Percentiles rank a stretch among this genome's conserved stretches.
phyloP scores from a whole-genome alignment of 768 basidiomycete genomes.

The Tricholoma bakamatsutake region DNA sequence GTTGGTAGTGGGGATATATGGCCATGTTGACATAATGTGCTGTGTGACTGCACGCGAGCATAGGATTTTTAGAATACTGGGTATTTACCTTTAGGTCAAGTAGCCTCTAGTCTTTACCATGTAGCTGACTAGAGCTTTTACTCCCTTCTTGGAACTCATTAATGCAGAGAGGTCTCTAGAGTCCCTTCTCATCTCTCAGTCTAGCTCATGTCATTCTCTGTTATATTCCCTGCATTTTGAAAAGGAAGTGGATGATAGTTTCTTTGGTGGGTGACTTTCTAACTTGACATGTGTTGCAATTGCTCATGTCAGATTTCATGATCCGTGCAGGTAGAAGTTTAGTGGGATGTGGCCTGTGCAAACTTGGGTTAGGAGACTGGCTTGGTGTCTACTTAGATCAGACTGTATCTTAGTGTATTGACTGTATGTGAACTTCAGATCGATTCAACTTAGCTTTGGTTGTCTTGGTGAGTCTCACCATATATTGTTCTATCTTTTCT shows the following conservation, averaged over 20 bases:
- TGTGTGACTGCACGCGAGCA: no score
- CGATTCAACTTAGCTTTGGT: background rate
- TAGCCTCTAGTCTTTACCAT: no score
- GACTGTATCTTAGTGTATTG: no score
- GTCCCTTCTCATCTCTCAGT: background rate
- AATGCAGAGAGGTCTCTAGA: background rate
- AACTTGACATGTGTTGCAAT: background rate
- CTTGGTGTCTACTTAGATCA: background rate
- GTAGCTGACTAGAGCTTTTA: no score
- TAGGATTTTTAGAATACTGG: no score
- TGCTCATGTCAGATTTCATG: background rate
- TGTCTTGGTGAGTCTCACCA: no score
- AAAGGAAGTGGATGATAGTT: background rate
- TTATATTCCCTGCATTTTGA: background rate
- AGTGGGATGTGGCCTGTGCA: background rate
- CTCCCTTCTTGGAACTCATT: background rate
- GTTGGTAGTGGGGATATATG: no score
- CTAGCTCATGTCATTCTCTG: background rate
- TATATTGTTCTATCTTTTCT: no score
- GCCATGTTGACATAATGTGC: no score
- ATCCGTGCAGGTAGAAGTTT: no score
- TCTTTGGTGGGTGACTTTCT: background rate
- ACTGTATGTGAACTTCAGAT: background rate
- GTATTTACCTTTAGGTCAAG: no score
- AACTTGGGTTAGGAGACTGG: background rate